Evolutionary conservation across 2,329 filamentous ascomycete species (phyloP).

Genomic region (Colletotrichum sp.): DNA sequence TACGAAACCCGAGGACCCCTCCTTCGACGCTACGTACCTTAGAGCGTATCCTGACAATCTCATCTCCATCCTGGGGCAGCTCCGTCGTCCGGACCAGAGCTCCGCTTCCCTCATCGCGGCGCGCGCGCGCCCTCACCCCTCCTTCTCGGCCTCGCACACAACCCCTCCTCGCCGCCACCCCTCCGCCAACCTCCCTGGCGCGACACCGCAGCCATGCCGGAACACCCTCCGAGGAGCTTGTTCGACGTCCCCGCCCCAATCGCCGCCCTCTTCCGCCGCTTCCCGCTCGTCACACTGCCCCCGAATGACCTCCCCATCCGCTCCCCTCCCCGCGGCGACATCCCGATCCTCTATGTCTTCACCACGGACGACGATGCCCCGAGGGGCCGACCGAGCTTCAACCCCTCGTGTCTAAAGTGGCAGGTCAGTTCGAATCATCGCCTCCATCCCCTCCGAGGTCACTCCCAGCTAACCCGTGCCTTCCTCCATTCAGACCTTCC

Average conservation of each 20-base stretch:
- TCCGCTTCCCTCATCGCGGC: neutral
- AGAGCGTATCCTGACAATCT: neutral
- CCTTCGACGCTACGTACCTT: neutral
- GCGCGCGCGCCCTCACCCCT: neutral
- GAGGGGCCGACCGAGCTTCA: constrained; percentile 75
- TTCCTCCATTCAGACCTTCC: constrained; percentile 67
- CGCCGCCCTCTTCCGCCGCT: constrained; percentile 81
- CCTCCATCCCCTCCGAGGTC: neutral
- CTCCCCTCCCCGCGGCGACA: constrained; percentile 44
- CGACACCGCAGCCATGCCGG: constrained; percentile 21
- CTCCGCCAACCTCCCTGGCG: neutral
- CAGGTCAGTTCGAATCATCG: constrained; percentile 67
- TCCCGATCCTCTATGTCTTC: constrained; percentile 78
- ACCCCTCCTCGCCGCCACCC: neutral
- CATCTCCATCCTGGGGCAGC: neutral
- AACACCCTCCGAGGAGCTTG: constrained; percentile 33
- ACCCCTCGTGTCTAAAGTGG: constrained; percentile 94
- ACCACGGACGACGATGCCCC: constrained; percentile 66
- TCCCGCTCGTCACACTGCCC: constrained; percentile 79
- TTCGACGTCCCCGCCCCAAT: constrained; percentile 75
- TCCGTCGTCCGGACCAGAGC: neutral
- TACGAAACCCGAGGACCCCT: neutral
- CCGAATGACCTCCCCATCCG: constrained; percentile 76
- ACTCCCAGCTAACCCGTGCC: neutral
- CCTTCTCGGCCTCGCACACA: neutral